Base-by-base conservation (phyloP, 1,284 basidiomycete species). In the Sutorius eximius region DNA sequence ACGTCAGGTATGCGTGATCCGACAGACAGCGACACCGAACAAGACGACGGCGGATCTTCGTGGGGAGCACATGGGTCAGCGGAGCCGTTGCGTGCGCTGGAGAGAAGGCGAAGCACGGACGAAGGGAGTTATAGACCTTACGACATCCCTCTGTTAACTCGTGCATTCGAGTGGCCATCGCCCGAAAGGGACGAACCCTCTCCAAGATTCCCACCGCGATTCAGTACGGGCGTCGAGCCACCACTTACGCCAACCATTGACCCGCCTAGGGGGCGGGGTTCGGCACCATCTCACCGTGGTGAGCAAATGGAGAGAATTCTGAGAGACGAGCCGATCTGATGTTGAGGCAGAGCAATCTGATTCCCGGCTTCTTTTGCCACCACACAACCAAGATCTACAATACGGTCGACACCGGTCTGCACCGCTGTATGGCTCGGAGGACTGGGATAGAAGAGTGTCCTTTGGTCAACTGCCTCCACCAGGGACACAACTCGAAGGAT, bases 1-100 rank as follows among this genome's bases (percentile, higher is more conserved):
- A 27, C 29, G 30, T 49, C 66, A 29, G 34, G 40, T 6, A 43
- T 52, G 54, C 52, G 37, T 15, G 65, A 65, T 43, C 68, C 50
- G 50, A 40, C 53, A 22, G 66, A 67, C 20, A 62, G 68, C 58
- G 71, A 77, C 56, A 62, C 60, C 8, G 73, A 75, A 54, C 67
- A 71, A 52, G 71, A 73, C 34, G 27, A 36, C n/a, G 50, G 18
- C 13, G 67, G 66, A 40, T 70, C 73, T 12, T 61, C 58, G 52
- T 59, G 63, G 63, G 45, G 12, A 40, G 50, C 41, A 32, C 58
- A 63, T 30, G 55, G 47, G 46, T 41, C 56, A 40, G 20, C 49
- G 37, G 65, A 65, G 20, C 33, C 40, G 41, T 33, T n/a, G 32
- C 47, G 29, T 45, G 15, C 46, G 11, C 12, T 37, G 32, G 63